Conservation (phyloP, 495 filamentous ascomycete species). For the Hypoxylon lienhwacheense region DNA sequence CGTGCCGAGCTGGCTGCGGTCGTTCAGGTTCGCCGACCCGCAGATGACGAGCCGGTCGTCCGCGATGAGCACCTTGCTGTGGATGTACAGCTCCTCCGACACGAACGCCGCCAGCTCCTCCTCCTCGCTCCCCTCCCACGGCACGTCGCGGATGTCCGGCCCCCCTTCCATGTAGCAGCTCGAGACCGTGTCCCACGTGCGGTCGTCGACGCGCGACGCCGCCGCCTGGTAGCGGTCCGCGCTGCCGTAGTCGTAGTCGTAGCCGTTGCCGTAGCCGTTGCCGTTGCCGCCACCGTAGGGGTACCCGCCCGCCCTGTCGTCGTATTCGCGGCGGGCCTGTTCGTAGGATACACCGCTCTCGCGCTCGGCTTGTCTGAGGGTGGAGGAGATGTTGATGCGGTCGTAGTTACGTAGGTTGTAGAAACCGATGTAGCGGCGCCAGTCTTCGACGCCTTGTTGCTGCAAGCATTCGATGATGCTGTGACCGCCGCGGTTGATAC, state of each 20-base stretch:
- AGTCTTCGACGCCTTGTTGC: conserved; percentile 67
- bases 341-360: conserved; percentile 74
- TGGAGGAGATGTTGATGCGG: conserved; percentile 72
- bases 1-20: conserved; percentile 85
- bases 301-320: conserved; percentile 52
- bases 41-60: conserved; percentile 88
- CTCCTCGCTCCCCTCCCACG: conserved; percentile 74
- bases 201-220: conserved; percentile 54
- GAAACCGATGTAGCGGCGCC: conserved; percentile 83
- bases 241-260: conserved; percentile 18
- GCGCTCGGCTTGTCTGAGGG: conserved; percentile 66
- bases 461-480: conserved; percentile 81
- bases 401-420: conserved; percentile 96
- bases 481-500: conserved; percentile 82
- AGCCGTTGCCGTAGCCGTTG: conserved; percentile 19
- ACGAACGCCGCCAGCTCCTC: conserved; percentile 87
- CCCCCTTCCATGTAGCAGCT: conserved; percentile 85
- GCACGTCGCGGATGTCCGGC: conserved; percentile 71
- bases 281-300: conserved; percentile 14
- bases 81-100: conserved; percentile 90
- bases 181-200: conserved; percentile 74
- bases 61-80: conserved; percentile 91
- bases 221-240: conserved; percentile 68
- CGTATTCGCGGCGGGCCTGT: conserved; percentile 66
- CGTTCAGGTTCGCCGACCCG: conserved; percentile 92